Conservation (phyloP, 2,329 filamentous ascomycete species). For the Aureobasidium sp. region DNA sequence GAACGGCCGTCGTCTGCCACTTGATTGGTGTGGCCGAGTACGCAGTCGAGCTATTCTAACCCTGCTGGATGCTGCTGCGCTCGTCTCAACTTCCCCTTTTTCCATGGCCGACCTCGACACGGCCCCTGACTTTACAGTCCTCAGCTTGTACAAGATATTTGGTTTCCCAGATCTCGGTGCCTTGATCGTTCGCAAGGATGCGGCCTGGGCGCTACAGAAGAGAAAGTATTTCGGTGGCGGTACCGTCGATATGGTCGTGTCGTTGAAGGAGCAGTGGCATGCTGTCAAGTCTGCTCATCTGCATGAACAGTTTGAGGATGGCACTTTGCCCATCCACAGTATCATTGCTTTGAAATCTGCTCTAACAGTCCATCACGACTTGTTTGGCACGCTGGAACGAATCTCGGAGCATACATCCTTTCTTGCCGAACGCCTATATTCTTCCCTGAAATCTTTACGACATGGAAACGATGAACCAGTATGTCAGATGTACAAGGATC, state of each 20-base stretch:
- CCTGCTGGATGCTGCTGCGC: constrained; percentile 74
- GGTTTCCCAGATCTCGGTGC: constrained; percentile 88
- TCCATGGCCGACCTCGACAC: constrained; percentile 54
- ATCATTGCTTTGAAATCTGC: constrained; percentile 80
- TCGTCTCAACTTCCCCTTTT: constrained; percentile 68
- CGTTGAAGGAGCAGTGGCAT: constrained; percentile 70
- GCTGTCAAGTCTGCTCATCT: constrained; percentile 60
- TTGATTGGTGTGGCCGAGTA: constrained; percentile 53
- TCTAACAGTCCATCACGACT: constrained; percentile 55
- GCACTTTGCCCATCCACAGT: constrained; percentile 81
- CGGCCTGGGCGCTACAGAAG: constrained; percentile 51
- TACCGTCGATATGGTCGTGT: constrained; percentile 80
- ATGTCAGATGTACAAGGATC: constrained; percentile 56
- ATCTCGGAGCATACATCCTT: constrained; percentile 64
- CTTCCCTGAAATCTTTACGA: constrained; percentile 49
- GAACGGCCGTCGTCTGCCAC: constrained; percentile 68
- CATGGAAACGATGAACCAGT: constrained; percentile 62
- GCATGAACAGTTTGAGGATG: constrained; percentile 83
- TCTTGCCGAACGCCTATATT: constrained; percentile 52
- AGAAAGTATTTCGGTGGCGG: constrained; percentile 88
- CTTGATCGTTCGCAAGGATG: constrained; percentile 68
- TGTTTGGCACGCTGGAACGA: constrained; percentile 60
- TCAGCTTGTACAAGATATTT: constrained; percentile 96
- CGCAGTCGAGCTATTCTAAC: constrained; percentile 47
- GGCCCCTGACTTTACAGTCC: constrained; percentile 74